A percentile compares a stretch with the other conserved stretches of the same genome.
These are phyloP conservation scores for Pseudocercospora musae DNA, from an alignment of 2,329 filamentous ascomycete genomes.

Conservation along the genomic window DNA sequence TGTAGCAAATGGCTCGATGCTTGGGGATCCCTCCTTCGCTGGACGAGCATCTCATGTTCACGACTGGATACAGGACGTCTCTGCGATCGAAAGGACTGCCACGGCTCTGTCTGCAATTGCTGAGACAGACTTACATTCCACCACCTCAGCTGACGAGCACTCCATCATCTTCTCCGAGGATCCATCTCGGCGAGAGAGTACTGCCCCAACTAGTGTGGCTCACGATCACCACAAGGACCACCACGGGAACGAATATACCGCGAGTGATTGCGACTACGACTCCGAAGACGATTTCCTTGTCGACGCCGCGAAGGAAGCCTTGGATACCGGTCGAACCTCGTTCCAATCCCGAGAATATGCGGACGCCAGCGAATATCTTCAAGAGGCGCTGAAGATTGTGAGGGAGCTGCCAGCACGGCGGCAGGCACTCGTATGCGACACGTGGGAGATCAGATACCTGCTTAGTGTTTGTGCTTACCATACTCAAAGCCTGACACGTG, in stretches of 20 bases:
- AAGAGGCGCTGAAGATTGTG: conserved; percentile 29
- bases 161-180: not conserved
- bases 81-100: conserved; percentile 3
- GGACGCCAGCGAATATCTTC: conserved; percentile 30
- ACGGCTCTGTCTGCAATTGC: not conserved
- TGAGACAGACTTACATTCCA: not conserved
- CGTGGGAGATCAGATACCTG: conserved; percentile 30
- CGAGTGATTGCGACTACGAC: not conserved
- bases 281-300: conserved; percentile 29
- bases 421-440: conserved; percentile 26
- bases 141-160: not conserved
- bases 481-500: conserved; percentile 21
- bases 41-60: conserved; percentile 5
- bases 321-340: conserved; percentile 25
- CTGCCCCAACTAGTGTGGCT: not conserved
- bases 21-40: not conserved
- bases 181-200: not conserved
- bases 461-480: conserved; percentile 32
- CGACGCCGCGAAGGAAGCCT: conserved; percentile 30
- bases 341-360: conserved; percentile 28
- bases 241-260: not conserved
- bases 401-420: conserved; percentile 21
- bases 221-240: not conserved
- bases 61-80: conserved; percentile 8
- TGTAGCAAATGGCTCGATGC: conserved; percentile 11